Base-by-base conservation (phyloP, 2,329 filamentous ascomycete species). In the Fusarium sp. region DNA sequence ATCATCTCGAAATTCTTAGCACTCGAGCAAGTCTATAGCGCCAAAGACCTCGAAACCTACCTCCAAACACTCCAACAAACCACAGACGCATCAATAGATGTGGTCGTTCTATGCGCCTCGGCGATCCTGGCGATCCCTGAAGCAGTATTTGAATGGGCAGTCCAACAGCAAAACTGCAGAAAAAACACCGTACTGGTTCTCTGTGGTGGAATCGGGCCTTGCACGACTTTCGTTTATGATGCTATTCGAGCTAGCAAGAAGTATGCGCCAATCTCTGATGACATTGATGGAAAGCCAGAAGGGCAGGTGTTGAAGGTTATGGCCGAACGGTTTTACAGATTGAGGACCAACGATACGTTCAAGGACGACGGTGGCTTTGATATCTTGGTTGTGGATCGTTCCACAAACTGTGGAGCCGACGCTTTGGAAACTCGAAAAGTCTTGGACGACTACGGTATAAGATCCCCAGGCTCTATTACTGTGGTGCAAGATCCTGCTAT, bases 401-500 rank as follows among this genome's bases (percentile, higher is more conserved):
- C 68, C 0, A 44, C 43, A 6, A 47, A 65, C 4, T 71, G 53
- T 0, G 59, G 53, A 12, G 63, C 27, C 2, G 59, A 67, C 2
- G 54, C 68, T 2, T 9, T 18, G 2, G 63, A 71, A 3, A 29
- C 58, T 0, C 16, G 16, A 7, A 29, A 12, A 0, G 47, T 52
- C 0, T 15, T 71, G 1, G 16, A 65, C 0, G 15, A 6, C 0
- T 3, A 29, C 0, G 46, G 29, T 0, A 42, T 71, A n/a, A 4
- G 0, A 0, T 18, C 10, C 0, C 68, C 63, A 0, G 14, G 44
- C 2, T 71, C 68, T 0, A 52, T 71, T 3, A 32, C 53, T 0
- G 40, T 71, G 8, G 63, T 71, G 0, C 68, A 71, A 2, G 68
- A 71, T 0, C 68, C 68, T 1, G 63, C 68, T 0, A 71, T 71